Percentiles rank a stretch among this genome's conserved stretches.
Conservation (phyloP, 805 yeast species). For the Starmerella geochares region DNA sequence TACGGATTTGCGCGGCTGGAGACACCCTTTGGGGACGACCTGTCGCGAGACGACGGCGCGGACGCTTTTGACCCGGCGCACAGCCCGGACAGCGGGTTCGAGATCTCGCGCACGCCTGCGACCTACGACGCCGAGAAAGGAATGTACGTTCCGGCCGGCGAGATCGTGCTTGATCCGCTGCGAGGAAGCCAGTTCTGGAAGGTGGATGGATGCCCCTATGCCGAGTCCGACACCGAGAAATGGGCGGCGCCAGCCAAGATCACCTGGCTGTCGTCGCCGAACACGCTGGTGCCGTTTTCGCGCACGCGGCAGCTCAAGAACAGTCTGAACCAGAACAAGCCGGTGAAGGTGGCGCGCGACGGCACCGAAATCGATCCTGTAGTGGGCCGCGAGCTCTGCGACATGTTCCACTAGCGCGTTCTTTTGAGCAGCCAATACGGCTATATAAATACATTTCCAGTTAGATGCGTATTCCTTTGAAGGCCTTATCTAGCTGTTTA, state of each 20-base stretch:
- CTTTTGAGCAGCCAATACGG: too few relatives aligned
- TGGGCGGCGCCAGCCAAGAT: constrained; percentile 35
- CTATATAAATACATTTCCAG: too few relatives aligned
- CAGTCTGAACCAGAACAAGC: constrained; percentile 33
- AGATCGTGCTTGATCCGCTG: constrained; percentile 31
- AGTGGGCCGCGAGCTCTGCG: constrained; percentile 29
- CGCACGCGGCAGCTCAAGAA: constrained; percentile 31
- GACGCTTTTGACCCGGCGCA: background rate
- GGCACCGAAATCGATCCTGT: constrained; percentile 36
- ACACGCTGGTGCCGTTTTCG: constrained; percentile 29
- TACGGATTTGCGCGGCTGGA: constrained; percentile 36
- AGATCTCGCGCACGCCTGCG: constrained; percentile 12
- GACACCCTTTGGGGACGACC: constrained; percentile 24
- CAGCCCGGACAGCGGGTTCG: background rate
- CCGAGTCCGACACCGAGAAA: constrained; percentile 22
- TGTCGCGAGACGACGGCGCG: background rate
- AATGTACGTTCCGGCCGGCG: constrained; percentile 29
- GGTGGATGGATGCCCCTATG: constrained; percentile 24
- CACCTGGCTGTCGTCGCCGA: constrained; percentile 31
- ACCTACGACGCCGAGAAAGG: constrained; percentile 13
- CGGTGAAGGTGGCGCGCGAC: constrained; percentile 37
- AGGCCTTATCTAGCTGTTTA: too few relatives aligned
- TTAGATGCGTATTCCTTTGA: too few relatives aligned
- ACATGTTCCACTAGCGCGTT: constrained; percentile 25
- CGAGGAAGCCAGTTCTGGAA: constrained; percentile 37